These are phyloP conservation scores for Sugiyamaella castrensis DNA, from an alignment of 1,139 yeast genomes.

Conservation along the genomic window DNA sequence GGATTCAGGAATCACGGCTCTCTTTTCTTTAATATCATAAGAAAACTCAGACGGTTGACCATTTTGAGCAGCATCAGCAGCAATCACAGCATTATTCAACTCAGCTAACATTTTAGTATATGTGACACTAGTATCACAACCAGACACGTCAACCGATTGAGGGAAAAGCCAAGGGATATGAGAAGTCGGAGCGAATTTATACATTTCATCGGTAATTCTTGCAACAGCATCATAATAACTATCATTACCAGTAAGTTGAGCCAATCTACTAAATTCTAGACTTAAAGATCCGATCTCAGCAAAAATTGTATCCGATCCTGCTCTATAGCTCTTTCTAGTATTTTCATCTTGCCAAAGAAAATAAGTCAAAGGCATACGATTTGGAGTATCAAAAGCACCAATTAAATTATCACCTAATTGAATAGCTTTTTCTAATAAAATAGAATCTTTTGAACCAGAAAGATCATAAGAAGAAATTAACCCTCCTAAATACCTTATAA, in stretches of 20 bases:
- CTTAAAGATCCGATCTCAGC: slow-evolving; percentile 70
- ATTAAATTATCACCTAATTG: slow-evolving; percentile 64
- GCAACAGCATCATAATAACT: slow-evolving; percentile 48
- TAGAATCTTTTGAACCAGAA: slow-evolving; percentile 46
- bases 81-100: background rate
- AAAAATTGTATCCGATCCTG: slow-evolving; percentile 45
- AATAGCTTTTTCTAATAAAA: slow-evolving; percentile 55
- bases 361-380: slow-evolving; percentile 64
- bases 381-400: slow-evolving; percentile 68
- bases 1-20: too few species aligned
- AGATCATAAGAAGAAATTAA: slow-evolving; percentile 67
- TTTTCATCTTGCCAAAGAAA: slow-evolving; percentile 53
- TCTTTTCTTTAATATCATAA: too few species aligned
- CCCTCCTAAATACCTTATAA: slow-evolving; percentile 71
- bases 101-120: background rate
- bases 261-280: slow-evolving; percentile 64
- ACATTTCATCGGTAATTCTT: slow-evolving; percentile 43
- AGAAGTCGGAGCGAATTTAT: slow-evolving; percentile 36
- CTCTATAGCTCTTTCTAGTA: slow-evolving; percentile 25
- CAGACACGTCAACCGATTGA: slow-evolving; percentile 47
- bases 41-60: background rate
- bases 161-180: slow-evolving; percentile 45
- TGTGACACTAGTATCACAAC: slow-evolving; percentile 40
- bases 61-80: background rate
- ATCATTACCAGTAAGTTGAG: slow-evolving; percentile 62